phyloP scores from a whole-genome alignment of 495 filamentous ascomycete genomes.

The Ramalina intermedia region DNA sequence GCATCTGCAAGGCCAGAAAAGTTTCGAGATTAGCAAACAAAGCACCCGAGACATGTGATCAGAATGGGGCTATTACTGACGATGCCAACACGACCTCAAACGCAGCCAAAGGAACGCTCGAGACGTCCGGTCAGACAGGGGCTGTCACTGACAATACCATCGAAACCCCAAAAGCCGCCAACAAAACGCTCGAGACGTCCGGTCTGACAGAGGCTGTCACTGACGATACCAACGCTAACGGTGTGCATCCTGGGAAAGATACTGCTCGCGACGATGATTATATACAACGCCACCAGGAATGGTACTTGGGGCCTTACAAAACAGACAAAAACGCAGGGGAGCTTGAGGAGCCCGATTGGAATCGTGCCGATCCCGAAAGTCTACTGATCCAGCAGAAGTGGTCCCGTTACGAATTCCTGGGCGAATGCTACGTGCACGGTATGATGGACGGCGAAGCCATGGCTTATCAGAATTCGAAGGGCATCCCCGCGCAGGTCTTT shows the following conservation, averaged over 20 bases:
- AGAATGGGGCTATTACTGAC: too few species aligned
- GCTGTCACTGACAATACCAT: too few species aligned
- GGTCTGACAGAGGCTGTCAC: too few species aligned
- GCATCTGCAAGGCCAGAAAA: background rate
- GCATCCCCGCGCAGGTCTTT: background rate
- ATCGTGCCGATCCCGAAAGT: background rate
- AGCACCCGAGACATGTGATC: too few species aligned
- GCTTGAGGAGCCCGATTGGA: conserved; percentile 1
- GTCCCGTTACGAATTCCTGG: conserved; percentile 13
- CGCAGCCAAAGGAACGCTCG: too few species aligned
- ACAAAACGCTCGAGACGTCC: too few species aligned
- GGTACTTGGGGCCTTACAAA: background rate
- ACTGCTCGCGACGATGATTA: background rate
- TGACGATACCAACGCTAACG: too few species aligned
- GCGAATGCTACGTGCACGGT: conserved; percentile 24
- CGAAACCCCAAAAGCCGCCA: too few species aligned
- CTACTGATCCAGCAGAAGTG: background rate
- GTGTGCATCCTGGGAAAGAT: too few species aligned
- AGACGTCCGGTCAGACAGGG: too few species aligned
- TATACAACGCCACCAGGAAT: background rate
- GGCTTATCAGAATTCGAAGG: conserved; percentile 7
- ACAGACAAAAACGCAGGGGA: background rate
- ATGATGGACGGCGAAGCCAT: conserved; percentile 26
- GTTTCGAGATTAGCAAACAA: background rate
- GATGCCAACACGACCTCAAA: too few species aligned